phyloP scores from a whole-genome alignment of 2,329 filamentous ascomycete genomes.

The Penicillium sp. region DNA sequence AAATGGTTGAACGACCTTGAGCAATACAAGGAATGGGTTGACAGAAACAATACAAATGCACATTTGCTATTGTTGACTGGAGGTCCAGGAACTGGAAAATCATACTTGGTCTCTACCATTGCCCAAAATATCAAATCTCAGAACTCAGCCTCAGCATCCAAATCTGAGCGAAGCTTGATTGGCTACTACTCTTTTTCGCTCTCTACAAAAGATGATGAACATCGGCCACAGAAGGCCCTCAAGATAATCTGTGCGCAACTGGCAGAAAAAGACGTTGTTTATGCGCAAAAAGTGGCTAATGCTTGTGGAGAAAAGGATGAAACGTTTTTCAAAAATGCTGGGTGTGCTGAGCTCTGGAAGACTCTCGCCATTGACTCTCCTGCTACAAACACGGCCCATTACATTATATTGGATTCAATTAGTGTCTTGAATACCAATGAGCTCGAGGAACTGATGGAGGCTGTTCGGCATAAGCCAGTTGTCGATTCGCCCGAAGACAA shows the following conservation, averaged over 20 bases:
- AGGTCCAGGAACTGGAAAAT: no score
- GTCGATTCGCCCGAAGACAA: no score
- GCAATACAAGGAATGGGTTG: not conserved
- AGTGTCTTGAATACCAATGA: no score
- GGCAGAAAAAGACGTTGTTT: not conserved
- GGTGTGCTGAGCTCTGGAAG: not conserved
- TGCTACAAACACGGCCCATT: not conserved
- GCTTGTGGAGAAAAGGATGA: not conserved
- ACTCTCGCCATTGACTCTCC: not conserved
- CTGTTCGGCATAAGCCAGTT: no score
- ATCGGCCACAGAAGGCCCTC: not conserved
- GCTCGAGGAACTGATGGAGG: no score
- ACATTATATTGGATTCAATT: conserved; percentile 3
- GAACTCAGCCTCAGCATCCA: no score
- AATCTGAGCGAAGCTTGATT: conserved; percentile 1
- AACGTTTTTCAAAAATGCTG: not conserved
- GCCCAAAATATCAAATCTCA: no score
- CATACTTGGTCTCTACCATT: no score
- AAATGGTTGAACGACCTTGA: no score
- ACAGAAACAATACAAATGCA: not conserved
- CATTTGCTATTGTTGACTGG: not conserved
- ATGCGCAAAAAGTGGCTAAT: not conserved
- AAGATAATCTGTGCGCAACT: not conserved
- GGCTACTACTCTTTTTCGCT: not conserved
- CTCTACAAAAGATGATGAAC: not conserved